Evolutionary conservation across 805 yeast species (phyloP).

Genomic region (Kazachstania kunashirensis): DNA sequence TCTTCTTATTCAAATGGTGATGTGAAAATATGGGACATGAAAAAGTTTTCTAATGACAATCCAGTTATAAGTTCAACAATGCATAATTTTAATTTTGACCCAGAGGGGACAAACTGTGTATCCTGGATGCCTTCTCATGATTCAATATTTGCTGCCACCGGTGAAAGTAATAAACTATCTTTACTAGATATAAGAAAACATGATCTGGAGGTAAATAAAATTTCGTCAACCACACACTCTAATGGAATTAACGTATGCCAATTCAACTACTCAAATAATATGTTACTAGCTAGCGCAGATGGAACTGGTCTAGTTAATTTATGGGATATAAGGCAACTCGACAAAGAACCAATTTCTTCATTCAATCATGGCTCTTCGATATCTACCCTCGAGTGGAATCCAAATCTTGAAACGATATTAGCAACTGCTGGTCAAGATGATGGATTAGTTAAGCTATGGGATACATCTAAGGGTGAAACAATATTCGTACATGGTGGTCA

Average conservation of each 20-base stretch:
- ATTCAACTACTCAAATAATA: slow-evolving; percentile 47
- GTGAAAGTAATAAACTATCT: slow-evolving; percentile 48
- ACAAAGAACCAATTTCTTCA: slow-evolving; percentile 21
- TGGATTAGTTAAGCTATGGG: slow-evolving; percentile 54
- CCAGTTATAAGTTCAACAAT: slow-evolving; percentile 23
- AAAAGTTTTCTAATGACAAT: slow-evolving; percentile 27
- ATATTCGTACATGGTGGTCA: slow-evolving; percentile 79
- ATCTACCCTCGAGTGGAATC: slow-evolving; percentile 68
- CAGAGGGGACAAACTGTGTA: slow-evolving; percentile 56
- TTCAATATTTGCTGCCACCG: slow-evolving; percentile 51
- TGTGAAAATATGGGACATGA: slow-evolving; percentile 61
- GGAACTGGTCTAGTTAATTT: slow-evolving; percentile 43
- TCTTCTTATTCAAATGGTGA: slow-evolving; percentile 57
- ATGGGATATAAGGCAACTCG: slow-evolving; percentile 55
- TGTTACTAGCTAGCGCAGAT: slow-evolving; percentile 60
- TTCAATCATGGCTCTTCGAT: slow-evolving; percentile 41
- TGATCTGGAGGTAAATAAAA: slow-evolving; percentile 2
- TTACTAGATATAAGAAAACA: slow-evolving; percentile 45
- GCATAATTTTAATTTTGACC: slow-evolving; percentile 22
- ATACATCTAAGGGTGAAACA: slow-evolving; percentile 32
- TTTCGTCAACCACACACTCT: slow-evolving; percentile 4
- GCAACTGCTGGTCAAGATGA: slow-evolving; percentile 63
- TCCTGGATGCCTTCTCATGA: slow-evolving; percentile 60
- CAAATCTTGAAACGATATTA: slow-evolving; percentile 40
- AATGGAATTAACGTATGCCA: slow-evolving; percentile 47